Percentiles rank a stretch among this genome's conserved stretches.
Evolutionary conservation across 177 flowering plant genomes (phyloP).

Genomic region (Telopea speciosissima): DNA sequence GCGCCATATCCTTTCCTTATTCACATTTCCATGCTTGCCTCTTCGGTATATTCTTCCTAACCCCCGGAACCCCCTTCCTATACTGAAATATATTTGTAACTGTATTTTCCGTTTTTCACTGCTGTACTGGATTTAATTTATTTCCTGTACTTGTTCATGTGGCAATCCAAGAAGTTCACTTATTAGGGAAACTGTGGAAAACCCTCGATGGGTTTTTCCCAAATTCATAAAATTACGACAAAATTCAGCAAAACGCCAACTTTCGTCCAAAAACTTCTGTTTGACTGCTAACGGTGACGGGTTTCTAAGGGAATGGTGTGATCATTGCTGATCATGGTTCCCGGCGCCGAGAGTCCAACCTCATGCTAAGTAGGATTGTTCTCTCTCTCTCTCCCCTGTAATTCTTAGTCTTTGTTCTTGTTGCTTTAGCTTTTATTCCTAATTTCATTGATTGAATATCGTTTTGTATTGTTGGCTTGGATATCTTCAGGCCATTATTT

Average conservation of each 20-base stretch:
- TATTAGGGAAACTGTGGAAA: conserved; percentile 18
- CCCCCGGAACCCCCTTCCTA: too few relatives aligned
- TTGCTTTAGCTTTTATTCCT: not conserved
- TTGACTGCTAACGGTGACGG: conserved; percentile 31
- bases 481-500: not conserved
- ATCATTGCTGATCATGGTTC: conserved; percentile 96
- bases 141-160: not conserved
- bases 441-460: not conserved
- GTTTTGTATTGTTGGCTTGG: not conserved
- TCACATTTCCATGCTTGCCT: not conserved
- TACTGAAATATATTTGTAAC: not conserved
- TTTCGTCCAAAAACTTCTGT: conserved; percentile 18
- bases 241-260: conserved; percentile 15
- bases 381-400: not conserved
- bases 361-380: conserved; percentile 62
- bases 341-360: conserved; percentile 78
- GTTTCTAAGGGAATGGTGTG: conserved; percentile 43
- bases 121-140: not conserved
- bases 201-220: conserved; percentile 19
- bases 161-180: conserved; percentile 18
- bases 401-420: not conserved
- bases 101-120: too few relatives aligned
- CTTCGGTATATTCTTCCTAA: not conserved
- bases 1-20: not conserved
- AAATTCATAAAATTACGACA: conserved; percentile 23